Percentiles rank a stretch among this genome's conserved stretches.
These are phyloP conservation scores for Plantago ovata DNA, from an alignment of 257 asterid genomes.

Conservation along the genomic window DNA sequence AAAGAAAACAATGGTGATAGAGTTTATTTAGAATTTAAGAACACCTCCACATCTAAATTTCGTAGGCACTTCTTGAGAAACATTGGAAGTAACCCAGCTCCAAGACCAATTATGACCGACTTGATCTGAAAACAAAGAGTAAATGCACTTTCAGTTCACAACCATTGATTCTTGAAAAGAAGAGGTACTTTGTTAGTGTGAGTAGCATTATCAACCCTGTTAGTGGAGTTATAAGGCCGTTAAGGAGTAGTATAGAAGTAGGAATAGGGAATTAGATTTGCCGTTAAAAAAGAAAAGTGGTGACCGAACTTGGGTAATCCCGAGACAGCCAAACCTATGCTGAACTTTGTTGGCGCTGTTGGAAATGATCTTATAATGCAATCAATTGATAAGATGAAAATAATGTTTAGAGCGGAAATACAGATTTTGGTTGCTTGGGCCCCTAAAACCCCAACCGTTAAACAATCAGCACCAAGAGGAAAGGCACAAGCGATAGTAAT, in stretches of 20 bases:
- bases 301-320: background rate
- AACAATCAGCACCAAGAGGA: background rate
- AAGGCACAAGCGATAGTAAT: background rate
- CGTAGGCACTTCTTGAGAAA: conserved; percentile 63
- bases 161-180: background rate
- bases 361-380: too few species aligned
- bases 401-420: too few species aligned
- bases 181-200: too few species aligned
- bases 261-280: too few species aligned
- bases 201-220: too few species aligned
- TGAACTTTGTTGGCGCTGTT: too few species aligned
- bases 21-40: conserved; percentile 3
- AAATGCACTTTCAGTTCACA: conserved; percentile 13
- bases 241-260: too few species aligned
- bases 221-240: too few species aligned
- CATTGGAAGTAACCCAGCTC: conserved; percentile 98
- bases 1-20: background rate
- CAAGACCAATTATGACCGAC: conserved; percentile 81
- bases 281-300: too few species aligned
- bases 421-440: background rate
- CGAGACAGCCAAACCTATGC: too few species aligned
- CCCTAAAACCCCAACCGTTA: background rate
- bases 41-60: conserved; percentile 60
- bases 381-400: too few species aligned
- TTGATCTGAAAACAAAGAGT: conserved; percentile 46